These are phyloP conservation scores for Casuarina glauca DNA, from an alignment of 306 rosid species.

Conservation along the genomic window DNA sequence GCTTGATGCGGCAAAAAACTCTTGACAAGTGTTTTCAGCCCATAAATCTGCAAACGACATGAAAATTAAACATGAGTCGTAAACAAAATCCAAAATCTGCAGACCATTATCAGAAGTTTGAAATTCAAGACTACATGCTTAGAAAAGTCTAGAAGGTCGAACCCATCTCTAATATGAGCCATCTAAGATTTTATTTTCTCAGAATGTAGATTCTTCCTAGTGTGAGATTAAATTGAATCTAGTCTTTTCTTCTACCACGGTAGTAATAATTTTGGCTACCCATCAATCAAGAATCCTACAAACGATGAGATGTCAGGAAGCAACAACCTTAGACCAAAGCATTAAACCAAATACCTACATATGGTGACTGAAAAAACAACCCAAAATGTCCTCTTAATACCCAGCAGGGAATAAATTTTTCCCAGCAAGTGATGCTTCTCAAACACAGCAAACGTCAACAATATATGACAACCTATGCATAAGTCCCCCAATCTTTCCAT, in stretches of 20 bases:
- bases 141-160: not conserved
- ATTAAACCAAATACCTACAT: not conserved
- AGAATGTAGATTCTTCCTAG: not conserved
- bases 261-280: not conserved
- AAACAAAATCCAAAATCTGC: conserved; percentile 7
- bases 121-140: not conserved
- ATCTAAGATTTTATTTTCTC: not conserved
- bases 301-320: not conserved
- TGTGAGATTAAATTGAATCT: not conserved
- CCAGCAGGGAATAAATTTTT: not conserved
- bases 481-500: not conserved
- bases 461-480: not conserved
- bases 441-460: not conserved
- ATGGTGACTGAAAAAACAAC: not conserved
- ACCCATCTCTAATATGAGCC: not conserved
- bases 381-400: not conserved
- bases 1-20: conserved; percentile 68
- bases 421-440: not conserved
- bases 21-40: conserved; percentile 79
- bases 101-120: conserved; percentile 6
- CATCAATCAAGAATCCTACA: not conserved
- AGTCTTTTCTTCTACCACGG: not conserved
- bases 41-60: conserved; percentile 69
- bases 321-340: conserved; percentile 6
- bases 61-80: conserved; percentile 13